Conservation (phyloP, 116 monocot species). For the Cymodocea nodosa region DNA sequence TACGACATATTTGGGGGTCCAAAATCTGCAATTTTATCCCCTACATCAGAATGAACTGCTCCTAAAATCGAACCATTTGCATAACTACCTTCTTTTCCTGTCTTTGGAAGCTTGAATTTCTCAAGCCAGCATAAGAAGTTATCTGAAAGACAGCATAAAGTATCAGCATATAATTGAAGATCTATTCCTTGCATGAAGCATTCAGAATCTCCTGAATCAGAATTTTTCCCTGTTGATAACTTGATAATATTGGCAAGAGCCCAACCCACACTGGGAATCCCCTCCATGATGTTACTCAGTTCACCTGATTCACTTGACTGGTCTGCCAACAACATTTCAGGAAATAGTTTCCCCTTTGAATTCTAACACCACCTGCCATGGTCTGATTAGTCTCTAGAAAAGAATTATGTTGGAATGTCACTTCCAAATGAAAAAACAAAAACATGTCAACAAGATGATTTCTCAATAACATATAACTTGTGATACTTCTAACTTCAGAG, state of each 20-base stretch:
- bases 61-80: conserved; percentile 11
- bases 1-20: conserved; percentile 17
- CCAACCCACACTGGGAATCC: conserved; percentile 59
- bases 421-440: not conserved
- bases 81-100: not conserved
- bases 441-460: too few relatives aligned
- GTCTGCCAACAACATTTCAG: conserved; percentile 39
- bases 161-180: conserved; percentile 44
- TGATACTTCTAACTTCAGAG: too few relatives aligned
- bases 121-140: conserved; percentile 43
- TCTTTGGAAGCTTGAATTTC: not conserved
- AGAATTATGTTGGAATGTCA: not conserved
- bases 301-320: not conserved
- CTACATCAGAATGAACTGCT: not conserved
- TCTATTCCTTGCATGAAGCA: conserved; percentile 43
- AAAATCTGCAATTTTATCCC: not conserved
- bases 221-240: conserved; percentile 34
- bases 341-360: conserved; percentile 52
- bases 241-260: conserved; percentile 64
- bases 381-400: conserved; percentile 42
- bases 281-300: conserved; percentile 2
- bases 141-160: conserved; percentile 42
- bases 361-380: conserved; percentile 78
- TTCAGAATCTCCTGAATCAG: conserved; percentile 27
- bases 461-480: too few relatives aligned